A percentile compares a stretch with the other conserved stretches of the same genome.
phyloP scores from a whole-genome alignment of 192 early-diverging fungal species.

The Thoreauomyces humboldtii region DNA sequence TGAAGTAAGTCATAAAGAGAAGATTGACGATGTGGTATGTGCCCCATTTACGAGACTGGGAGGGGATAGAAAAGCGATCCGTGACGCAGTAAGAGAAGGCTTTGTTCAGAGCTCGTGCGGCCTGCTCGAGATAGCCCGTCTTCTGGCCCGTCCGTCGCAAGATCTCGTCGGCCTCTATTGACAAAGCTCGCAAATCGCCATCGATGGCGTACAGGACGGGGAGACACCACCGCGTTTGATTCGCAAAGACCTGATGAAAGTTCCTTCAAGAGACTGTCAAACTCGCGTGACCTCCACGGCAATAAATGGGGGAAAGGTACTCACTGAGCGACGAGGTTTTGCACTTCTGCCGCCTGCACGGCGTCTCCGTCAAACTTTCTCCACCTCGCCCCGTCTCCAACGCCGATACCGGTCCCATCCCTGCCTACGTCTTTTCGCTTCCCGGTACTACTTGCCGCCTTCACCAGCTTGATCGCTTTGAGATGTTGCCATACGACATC shows the following conservation, averaged over 20 bases:
- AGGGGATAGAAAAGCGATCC: slow-evolving; percentile 55
- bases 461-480: not conserved
- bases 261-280: slow-evolving; percentile 25
- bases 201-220: slow-evolving; percentile 62
- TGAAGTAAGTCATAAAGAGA: slow-evolving; percentile 84
- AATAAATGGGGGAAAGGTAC: not conserved
- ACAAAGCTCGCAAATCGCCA: slow-evolving; percentile 52
- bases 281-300: not conserved
- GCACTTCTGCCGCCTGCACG: slow-evolving; percentile 19
- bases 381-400: too few species aligned
- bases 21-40: slow-evolving; percentile 85
- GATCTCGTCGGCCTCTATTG: slow-evolving; percentile 57
- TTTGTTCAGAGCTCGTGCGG: slow-evolving; percentile 82
- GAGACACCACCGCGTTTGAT: slow-evolving; percentile 55
- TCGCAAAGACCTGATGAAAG: slow-evolving; percentile 50
- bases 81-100: slow-evolving; percentile 86
- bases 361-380: slow-evolving; percentile 3
- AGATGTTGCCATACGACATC: slow-evolving; percentile 19
- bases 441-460: not conserved
- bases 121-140: slow-evolving; percentile 69
- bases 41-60: slow-evolving; percentile 84
- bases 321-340: slow-evolving; percentile 30
- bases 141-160: slow-evolving; percentile 41
- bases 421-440: not conserved
- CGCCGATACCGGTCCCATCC: not conserved